A percentile compares a stretch with the other conserved stretches of the same genome.
Conservation (phyloP, 1,139 yeast species). For the Debaryomyces nepalensis region DNA sequence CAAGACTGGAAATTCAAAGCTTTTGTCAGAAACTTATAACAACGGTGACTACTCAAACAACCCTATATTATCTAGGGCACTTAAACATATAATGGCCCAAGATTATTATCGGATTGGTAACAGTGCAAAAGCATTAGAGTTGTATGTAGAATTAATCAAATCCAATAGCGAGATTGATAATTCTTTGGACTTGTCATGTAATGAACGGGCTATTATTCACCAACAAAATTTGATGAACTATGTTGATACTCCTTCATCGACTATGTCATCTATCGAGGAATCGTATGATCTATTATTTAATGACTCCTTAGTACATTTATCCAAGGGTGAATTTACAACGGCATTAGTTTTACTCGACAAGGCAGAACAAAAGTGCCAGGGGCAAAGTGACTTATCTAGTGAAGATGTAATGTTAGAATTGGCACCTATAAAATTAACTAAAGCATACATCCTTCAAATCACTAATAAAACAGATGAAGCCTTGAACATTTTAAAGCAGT, state of each 20-base stretch:
- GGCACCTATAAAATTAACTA: constrained; percentile 69
- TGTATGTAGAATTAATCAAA: constrained; percentile 60
- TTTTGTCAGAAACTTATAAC: constrained; percentile 47
- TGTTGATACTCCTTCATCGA: constrained; percentile 1
- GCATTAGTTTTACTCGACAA: constrained; percentile 54
- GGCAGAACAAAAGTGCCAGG: constrained; percentile 51
- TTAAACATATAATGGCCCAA: constrained; percentile 83
- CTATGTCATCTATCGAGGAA: constrained; percentile 14
- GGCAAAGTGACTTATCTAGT: constrained; percentile 38
- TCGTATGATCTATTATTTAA: constrained; percentile 60
- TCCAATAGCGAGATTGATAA: constrained; percentile 39
- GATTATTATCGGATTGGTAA: constrained; percentile 71
- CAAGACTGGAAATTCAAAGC: constrained; percentile 55
- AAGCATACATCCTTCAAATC: constrained; percentile 64
- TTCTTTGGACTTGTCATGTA: constrained; percentile 64
- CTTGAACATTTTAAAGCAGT: constrained; percentile 34
- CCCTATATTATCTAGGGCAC: constrained; percentile 45
- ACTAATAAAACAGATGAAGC: constrained; percentile 52
- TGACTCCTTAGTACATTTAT: constrained; percentile 60
- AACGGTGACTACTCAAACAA: constrained; percentile 26
- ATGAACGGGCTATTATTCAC: constrained; percentile 70
- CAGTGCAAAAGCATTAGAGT: constrained; percentile 53
- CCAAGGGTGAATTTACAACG: constrained; percentile 43
- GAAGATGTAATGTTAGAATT: constrained; percentile 52
- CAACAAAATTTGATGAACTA: constrained; percentile 39